These are phyloP conservation scores for Sclerotinia spermophila DNA, from an alignment of 2,329 filamentous ascomycete species.

Conservation along the genomic window DNA sequence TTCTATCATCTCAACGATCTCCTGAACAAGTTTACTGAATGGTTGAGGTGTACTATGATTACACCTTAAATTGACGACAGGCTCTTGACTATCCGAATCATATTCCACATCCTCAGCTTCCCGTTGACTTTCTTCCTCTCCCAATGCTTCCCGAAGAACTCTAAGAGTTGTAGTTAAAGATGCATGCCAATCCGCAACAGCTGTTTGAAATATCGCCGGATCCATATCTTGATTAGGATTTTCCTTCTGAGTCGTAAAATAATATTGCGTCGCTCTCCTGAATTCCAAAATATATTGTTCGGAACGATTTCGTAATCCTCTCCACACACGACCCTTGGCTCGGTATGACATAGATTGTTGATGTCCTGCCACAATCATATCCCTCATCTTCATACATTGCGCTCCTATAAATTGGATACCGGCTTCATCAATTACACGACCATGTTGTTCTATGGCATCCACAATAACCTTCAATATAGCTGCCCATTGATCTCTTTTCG, in stretches of 20 bases:
- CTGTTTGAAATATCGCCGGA: background rate
- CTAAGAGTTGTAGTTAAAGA: background rate
- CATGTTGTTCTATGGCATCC: background rate
- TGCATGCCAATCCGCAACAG: slow-evolving; percentile 8
- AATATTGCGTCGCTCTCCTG: slow-evolving; percentile 7
- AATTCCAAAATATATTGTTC: slow-evolving; percentile 9
- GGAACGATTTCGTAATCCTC: slow-evolving; percentile 12
- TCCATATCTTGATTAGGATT: background rate
- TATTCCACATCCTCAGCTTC: slow-evolving; percentile 4
- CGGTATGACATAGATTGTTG: slow-evolving; percentile 11
- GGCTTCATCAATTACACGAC: background rate
- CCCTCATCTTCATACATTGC: background rate
- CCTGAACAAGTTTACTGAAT: slow-evolving; percentile 5
- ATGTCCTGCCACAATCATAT: background rate
- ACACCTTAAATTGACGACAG: background rate
- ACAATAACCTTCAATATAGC: background rate
- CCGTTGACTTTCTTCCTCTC: background rate
- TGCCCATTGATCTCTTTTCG: background rate
- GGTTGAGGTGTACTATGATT: slow-evolving; percentile 1
- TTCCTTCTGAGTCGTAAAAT: background rate
- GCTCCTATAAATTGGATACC: background rate
- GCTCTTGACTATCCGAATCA: slow-evolving; percentile 7
- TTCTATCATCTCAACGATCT: background rate
- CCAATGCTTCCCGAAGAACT: background rate
- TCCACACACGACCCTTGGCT: slow-evolving; percentile 26